Percentiles rank a stretch among this genome's conserved stretches.
Evolutionary conservation across 2,329 filamentous ascomycete species (phyloP).

Genomic region (Cercospora sp.): DNA sequence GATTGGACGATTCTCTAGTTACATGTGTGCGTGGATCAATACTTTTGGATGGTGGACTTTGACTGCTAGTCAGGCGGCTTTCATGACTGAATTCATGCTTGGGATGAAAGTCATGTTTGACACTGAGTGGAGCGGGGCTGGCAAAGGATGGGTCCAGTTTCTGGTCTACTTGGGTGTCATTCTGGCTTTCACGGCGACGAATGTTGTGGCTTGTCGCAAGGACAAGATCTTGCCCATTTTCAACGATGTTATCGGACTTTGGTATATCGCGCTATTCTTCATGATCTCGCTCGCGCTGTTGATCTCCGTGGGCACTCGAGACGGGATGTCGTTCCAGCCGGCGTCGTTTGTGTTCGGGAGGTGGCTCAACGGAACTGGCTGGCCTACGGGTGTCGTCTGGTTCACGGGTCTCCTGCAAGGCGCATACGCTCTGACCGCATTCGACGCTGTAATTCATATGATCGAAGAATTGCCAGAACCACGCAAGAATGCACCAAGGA

Average conservation of each 20-base stretch:
- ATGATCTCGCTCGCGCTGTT: slow-evolving; percentile 55
- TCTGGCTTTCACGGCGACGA: slow-evolving; percentile 51
- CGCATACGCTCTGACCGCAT: slow-evolving; percentile 59
- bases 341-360: slow-evolving; percentile 55
- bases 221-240: slow-evolving; percentile 53
- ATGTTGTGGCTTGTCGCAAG: slow-evolving; percentile 54
- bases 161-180: slow-evolving; percentile 58
- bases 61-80: slow-evolving; percentile 57
- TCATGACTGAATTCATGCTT: slow-evolving; percentile 60
- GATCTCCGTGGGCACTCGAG: slow-evolving; percentile 53
- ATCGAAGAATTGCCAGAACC: slow-evolving; percentile 59
- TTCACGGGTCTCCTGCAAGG: slow-evolving; percentile 60
- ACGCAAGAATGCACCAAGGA: slow-evolving; percentile 52
- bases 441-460: slow-evolving; percentile 61
- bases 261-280: slow-evolving; percentile 56
- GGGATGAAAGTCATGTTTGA: slow-evolving; percentile 59
- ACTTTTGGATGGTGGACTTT: slow-evolving; percentile 62
- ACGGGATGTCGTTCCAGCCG: slow-evolving; percentile 50
- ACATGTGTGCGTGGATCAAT: slow-evolving; percentile 63
- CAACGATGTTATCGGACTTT: slow-evolving; percentile 59
- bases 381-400: slow-evolving; percentile 59
- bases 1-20: slow-evolving; percentile 54
- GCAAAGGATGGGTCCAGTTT: slow-evolving; percentile 56
- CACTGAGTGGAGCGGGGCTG: slow-evolving; percentile 49
- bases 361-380: slow-evolving; percentile 57